Conservation (phyloP, 768 basidiomycete genomes). For the Leccinum subgranulosum region DNA sequence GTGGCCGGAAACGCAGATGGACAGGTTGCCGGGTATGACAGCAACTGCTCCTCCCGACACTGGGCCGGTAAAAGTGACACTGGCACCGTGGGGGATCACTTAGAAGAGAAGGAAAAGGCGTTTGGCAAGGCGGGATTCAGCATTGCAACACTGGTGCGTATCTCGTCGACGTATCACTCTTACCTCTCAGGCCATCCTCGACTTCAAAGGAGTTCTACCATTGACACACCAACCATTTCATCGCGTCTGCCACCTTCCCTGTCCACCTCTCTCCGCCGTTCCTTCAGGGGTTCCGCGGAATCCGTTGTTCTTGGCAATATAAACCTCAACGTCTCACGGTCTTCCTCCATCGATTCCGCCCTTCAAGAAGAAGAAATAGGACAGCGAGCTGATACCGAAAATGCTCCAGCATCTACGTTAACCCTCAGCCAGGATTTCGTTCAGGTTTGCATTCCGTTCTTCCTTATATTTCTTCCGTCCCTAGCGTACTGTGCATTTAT, state of each 20-base stretch:
- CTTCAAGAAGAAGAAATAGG: constrained; percentile 12
- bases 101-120: too few species aligned
- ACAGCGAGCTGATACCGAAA: constrained; percentile 4
- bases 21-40: too few species aligned
- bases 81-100: too few species aligned
- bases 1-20: too few species aligned
- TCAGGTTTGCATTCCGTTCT: constrained; percentile 22
- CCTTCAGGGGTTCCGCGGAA: constrained; percentile 20
- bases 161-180: constrained; percentile 18
- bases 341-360: constrained; percentile 17
- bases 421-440: constrained; percentile 28
- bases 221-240: constrained; percentile 18
- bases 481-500: neutral
- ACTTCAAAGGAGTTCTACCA: neutral
- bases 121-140: too few species aligned
- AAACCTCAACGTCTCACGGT: constrained; percentile 22
- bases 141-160: too few species aligned
- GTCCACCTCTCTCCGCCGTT: constrained; percentile 21
- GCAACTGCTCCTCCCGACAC: too few species aligned
- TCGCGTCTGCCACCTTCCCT: constrained; percentile 12
- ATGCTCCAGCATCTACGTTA: constrained; percentile 6
- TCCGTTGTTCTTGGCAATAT: constrained; percentile 26
- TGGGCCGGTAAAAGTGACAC: too few species aligned
- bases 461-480: neutral
- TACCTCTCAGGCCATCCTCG: constrained; percentile 13